A percentile compares a stretch with the other conserved stretches of the same genome.
These are phyloP conservation scores for Neurospora hispaniola DNA, from an alignment of 495 filamentous ascomycete genomes.

Conservation along the genomic window DNA sequence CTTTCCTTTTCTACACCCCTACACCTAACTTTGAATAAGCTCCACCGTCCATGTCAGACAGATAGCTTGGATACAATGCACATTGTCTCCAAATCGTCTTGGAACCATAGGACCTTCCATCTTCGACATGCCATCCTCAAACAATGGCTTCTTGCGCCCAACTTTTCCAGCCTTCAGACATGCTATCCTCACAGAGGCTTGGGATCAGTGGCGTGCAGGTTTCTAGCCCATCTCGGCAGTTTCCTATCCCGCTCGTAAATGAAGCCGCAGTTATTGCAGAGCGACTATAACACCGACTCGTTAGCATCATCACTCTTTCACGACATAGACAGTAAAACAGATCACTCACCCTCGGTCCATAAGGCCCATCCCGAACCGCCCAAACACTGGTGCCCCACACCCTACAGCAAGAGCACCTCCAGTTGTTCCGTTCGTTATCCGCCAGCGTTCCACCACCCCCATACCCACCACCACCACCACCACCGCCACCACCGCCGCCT, in stretches of 20 bases:
- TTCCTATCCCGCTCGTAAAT: constrained; percentile 78
- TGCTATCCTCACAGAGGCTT: constrained; percentile 10
- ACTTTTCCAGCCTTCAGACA: background rate
- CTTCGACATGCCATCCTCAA: too few species aligned
- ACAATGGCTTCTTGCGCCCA: too few species aligned
- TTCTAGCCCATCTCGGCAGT: constrained; percentile 72
- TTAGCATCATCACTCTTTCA: background rate
- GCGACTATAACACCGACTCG: constrained; percentile 45
- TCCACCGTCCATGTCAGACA: background rate
- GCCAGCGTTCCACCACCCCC: constrained; percentile 57
- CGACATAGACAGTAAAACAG: background rate
- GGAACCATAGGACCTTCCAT: too few species aligned
- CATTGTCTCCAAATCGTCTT: background rate
- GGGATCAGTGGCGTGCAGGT: constrained; percentile 48
- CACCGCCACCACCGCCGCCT: constrained; percentile 27
- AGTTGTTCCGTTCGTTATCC: constrained; percentile 72
- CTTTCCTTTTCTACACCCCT: background rate
- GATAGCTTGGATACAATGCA: background rate
- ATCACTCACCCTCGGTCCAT: constrained; percentile 65
- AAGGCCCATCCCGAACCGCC: constrained; percentile 87
- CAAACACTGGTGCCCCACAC: constrained; percentile 86
- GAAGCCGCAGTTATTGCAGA: constrained; percentile 91
- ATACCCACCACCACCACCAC: constrained; percentile 37
- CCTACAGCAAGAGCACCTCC: constrained; percentile 84
- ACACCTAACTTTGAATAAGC: background rate